Evolutionary conservation across 805 yeast genomes (phyloP).

Genomic region (Suhomyces vadensis): DNA sequence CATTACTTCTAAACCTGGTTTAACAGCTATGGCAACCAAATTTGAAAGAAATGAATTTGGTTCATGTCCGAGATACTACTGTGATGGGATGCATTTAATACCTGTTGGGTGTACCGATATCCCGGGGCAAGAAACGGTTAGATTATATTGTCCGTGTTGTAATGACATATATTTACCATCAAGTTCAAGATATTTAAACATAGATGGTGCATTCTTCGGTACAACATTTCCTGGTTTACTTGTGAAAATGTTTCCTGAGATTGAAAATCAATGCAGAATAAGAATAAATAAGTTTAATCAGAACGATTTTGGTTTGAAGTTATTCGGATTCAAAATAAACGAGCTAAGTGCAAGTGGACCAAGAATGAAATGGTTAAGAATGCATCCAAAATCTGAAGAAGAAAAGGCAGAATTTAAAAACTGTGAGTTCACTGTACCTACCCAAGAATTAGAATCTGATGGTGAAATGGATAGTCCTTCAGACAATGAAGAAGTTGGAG

Average conservation of each 20-base stretch:
- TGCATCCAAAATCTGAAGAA: conserved; percentile 61
- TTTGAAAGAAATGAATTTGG: conserved; percentile 90
- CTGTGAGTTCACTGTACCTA: conserved; percentile 64
- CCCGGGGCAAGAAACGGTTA: conserved; percentile 88
- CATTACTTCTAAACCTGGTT: conserved; percentile 84
- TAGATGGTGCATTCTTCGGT: conserved; percentile 97
- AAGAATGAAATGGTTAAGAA: conserved; percentile 94
- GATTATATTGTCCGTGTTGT: conserved; percentile 93
- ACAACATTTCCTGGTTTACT: conserved; percentile 93
- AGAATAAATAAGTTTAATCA: conserved; percentile 50
- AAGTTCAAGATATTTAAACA: conserved; percentile 78
- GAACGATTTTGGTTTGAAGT: conserved; percentile 64
- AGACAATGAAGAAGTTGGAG: conserved; percentile 20
- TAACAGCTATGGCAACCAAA: conserved; percentile 90
- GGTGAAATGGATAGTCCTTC: conserved; percentile 27
- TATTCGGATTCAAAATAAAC: conserved; percentile 84
- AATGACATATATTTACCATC: conserved; percentile 87
- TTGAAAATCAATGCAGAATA: conserved; percentile 70
- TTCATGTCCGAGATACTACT: conserved; percentile 82
- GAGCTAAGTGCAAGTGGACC: conserved; percentile 79
- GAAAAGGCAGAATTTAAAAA: conserved; percentile 62
- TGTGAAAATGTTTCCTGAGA: conserved; percentile 87
- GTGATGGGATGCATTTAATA: conserved; percentile 85
- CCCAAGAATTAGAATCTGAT: conserved; percentile 16
- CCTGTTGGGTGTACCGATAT: conserved; percentile 92